Evolutionary conservation across 1,139 yeast genomes (phyloP).

Genomic region (Cylindricascospora bacillispora): DNA sequence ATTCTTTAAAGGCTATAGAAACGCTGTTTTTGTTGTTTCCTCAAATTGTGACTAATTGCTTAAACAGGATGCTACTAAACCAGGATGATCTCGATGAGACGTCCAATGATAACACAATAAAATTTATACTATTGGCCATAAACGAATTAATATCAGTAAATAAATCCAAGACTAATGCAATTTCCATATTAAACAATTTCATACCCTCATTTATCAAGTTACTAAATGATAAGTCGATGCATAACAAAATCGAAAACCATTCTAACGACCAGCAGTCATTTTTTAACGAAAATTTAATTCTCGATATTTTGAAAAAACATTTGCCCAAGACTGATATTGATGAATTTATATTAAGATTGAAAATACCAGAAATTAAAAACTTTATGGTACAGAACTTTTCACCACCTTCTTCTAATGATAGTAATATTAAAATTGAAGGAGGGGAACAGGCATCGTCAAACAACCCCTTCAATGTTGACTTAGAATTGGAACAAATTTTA

Average conservation of each 20-base stretch:
- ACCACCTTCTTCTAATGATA: not conserved
- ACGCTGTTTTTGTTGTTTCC: not conserved
- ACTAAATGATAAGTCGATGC: conserved; percentile 7
- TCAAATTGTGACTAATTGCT: not conserved
- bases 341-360: not conserved
- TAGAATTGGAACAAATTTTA: conserved; percentile 6
- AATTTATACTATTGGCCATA: conserved; percentile 11
- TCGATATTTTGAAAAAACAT: conserved; percentile 12
- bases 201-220: conserved; percentile 9
- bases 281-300: conserved; percentile 9
- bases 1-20: not conserved
- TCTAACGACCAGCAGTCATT: conserved; percentile 2
- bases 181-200: conserved; percentile 10
- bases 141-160: conserved; percentile 14
- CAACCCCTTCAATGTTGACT: conserved; percentile 6
- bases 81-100: no score
- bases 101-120: conserved; percentile 2
- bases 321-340: conserved; percentile 1
- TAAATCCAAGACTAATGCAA: conserved; percentile 8
- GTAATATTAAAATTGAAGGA: not conserved
- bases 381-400: conserved; percentile 2
- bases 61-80: not conserved
- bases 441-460: not conserved
- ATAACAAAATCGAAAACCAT: not conserved
- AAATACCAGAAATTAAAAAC: not conserved